Evolutionary conservation across 176 grass and related monocot genomes (phyloP).

Genomic region (Eleusine indica): DNA sequence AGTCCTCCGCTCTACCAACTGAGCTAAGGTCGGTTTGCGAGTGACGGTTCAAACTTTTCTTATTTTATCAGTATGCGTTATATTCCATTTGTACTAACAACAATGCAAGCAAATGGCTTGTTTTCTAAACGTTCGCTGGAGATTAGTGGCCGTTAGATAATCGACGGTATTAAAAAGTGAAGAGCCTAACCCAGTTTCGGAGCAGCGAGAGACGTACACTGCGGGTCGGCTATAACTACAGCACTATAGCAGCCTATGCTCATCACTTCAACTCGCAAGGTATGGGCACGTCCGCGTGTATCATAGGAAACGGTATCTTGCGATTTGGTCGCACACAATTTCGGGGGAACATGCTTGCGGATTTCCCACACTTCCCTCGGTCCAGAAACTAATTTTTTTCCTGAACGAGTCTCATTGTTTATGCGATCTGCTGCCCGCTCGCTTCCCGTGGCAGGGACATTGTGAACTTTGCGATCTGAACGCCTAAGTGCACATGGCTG

Average conservation of each 20-base stretch:
- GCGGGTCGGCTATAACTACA: no score
- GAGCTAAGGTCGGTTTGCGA: slow-evolving; percentile 84
- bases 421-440: background rate
- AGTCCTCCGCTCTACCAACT: slow-evolving; percentile 99
- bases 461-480: background rate
- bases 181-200: no score
- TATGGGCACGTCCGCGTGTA: background rate
- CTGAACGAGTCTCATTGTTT: background rate
- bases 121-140: no score
- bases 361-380: background rate
- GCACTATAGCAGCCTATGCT: no score
- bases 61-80: no score
- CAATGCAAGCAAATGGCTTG: no score
- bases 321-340: slow-evolving; percentile 2
- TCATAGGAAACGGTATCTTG: slow-evolving; percentile 7
- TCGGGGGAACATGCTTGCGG: slow-evolving; percentile 14
- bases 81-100: no score
- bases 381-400: background rate
- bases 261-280: no score
- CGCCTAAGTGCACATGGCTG: background rate
- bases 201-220: no score
- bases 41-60: no score
- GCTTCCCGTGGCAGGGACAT: background rate
- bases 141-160: no score
- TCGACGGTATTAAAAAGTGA: no score